Evolutionary conservation across 2,329 filamentous ascomycete genomes (phyloP), one percentile per base, ranked within the genome.

Genomic region (Fusarium sp.): DNA sequence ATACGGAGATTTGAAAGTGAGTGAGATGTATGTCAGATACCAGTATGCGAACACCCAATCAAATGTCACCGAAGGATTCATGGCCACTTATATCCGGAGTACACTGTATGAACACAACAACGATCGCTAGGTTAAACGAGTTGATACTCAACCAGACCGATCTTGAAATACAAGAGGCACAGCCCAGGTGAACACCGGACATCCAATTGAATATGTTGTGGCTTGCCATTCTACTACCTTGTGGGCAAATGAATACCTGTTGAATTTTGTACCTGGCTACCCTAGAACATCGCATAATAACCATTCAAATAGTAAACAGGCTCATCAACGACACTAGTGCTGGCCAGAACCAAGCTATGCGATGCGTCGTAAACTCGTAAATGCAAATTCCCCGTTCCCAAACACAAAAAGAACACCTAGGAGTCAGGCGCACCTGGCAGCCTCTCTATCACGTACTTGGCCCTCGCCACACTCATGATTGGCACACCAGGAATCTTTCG

Each of bases 401-500:
- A 68, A 59, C 33, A 54, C 22, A 48, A 65, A 65, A 26, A 55
- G 59, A 36, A 55, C 51, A 59, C 51, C 50, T 78, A 80, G 74
- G 76, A 83, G 54, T 95, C 91, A 38, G 93, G 93, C 41, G 93
- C 94, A 82, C 95, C 93, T 10, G 95, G 95, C 71, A 98, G 83
- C 77, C 95, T 90, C 86, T 98, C 96, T 78, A 99, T 96, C 53
- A 95, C 92, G 83, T 98, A 98, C 83, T 98, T 98, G 50, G 93
- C 94, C 78, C 93, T 89, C 11, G 92, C 93, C 33, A 96, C 94
- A 78, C 91, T 94, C 86, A 97, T 88, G 76, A 93, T 90, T 31
- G 91, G 91, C 64, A 93, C 91, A 82, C 88, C 86, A 44, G 84
- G 83, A 47, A 86, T 82, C 85, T 97, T 98, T 71, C 95, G 88